Base-by-base conservation (phyloP, 2,329 filamentous ascomycete species). In the Diaporthe vexans region DNA sequence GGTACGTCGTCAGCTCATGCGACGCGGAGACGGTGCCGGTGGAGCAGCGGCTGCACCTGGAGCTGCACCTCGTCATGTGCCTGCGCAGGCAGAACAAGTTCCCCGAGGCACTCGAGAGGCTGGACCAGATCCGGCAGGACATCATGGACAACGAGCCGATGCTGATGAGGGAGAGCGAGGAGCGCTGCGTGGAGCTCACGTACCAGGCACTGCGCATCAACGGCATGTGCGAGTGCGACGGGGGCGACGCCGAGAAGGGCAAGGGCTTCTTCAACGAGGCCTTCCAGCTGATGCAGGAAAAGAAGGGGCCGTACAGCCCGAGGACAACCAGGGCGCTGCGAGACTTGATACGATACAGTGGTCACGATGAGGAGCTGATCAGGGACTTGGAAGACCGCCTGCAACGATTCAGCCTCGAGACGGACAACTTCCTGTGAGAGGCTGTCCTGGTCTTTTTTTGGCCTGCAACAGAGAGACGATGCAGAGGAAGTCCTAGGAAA, bases 51-150 rank as follows among this genome's bases (percentile, higher is more conserved):
- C 71, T 73, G 11, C 59, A 73, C 51, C 48, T 73, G 37, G 71
- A 73, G 40, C 71, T 73, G 29, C 71, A 73, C 40, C 71, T 73
- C n/a, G 51, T 73, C 37, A 68, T 73, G 58, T 68, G 71, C 29
- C 71, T 73, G 24, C 59, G 59, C 26, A n/a, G 71, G 26, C 71
- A 56, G n/a, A 37, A 40, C 24, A 73, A 69, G 40, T 58, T 65
- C 26, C 59, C 71, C 59, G 71, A 73, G 71, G 71, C 59, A 21
- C 54, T 73, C 11, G 7, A 7, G 24, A 19, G 71, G 51, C 59
- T 73, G 71, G 71, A 33, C 17, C 51, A 56, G 26, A 37, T 73
- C 15, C 58, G 71, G 0, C 59, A 46, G 10, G 71, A 73, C 40
- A 65, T 73, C 46, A 54, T 65, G 58, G 71, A 63, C 37, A 67